These are phyloP conservation scores for Apiotrichum porosum DNA, from an alignment of 1,284 basidiomycete species.

Conservation along the genomic window DNA sequence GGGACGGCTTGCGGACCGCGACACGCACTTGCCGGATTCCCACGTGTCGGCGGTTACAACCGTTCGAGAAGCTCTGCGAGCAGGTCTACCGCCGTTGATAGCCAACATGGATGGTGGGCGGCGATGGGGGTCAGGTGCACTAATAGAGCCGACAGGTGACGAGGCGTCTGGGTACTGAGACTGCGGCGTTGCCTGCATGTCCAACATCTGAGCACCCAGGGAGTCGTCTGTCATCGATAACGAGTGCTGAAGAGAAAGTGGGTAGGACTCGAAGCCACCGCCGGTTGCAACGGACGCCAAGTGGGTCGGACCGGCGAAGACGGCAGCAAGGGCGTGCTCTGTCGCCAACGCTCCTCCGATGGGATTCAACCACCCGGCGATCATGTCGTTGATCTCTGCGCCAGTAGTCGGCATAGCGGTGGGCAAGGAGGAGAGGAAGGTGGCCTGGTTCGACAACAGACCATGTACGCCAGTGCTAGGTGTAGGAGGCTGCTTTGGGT, in stretches of 20 bases:
- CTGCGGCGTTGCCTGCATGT: too few species aligned
- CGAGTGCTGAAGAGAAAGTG: too few species aligned
- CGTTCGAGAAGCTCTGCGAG: not conserved
- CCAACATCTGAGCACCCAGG: too few species aligned
- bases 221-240: too few species aligned
- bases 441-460: not conserved
- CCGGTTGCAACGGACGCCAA: not conserved
- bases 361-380: constrained; percentile 8
- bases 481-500: too few species aligned
- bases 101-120: too few species aligned
- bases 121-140: too few species aligned
- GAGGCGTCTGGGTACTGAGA: too few species aligned
- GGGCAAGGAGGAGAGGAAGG: not conserved
- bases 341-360: constrained; percentile 3
- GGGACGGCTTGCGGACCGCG: constrained; percentile 2
- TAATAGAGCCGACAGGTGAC: too few species aligned
- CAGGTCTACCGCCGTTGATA: too few species aligned
- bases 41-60: constrained; percentile 4
- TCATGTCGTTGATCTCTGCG: constrained; percentile 3
- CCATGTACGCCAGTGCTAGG: too few species aligned
- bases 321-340: constrained; percentile 3
- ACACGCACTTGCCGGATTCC: constrained; percentile 2
- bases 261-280: too few species aligned
- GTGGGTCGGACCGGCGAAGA: constrained; percentile 4
- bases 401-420: not conserved